A percentile compares a stretch with the other conserved stretches of the same genome.
Conservation (phyloP, 1,284 basidiomycete genomes). For the Sporisorium exsertum region DNA sequence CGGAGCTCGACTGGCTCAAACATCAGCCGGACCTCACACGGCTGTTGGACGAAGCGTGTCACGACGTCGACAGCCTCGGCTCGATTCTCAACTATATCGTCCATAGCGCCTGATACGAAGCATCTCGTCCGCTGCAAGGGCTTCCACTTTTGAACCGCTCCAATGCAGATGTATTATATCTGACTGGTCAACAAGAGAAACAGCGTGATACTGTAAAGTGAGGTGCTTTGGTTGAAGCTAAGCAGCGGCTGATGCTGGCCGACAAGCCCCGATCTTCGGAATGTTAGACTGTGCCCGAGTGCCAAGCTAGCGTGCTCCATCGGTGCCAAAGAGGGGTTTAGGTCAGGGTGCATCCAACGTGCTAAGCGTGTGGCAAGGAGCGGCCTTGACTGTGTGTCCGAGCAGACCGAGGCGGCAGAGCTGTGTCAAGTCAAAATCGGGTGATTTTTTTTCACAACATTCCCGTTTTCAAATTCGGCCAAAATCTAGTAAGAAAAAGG, state of each 20-base stretch:
- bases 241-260: too few species aligned
- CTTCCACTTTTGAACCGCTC: too few species aligned
- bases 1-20: conserved; percentile 39
- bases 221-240: too few species aligned
- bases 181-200: too few species aligned
- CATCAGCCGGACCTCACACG: conserved; percentile 31
- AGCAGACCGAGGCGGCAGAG: not conserved
- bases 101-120: conserved; percentile 25
- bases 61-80: conserved; percentile 44
- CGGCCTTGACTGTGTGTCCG: too few species aligned
- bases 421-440: not conserved
- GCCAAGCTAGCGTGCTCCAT: too few species aligned
- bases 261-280: too few species aligned
- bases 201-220: too few species aligned
- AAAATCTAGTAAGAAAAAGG: too few species aligned
- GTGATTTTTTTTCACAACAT: not conserved
- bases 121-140: not conserved
- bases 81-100: conserved; percentile 41
- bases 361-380: not conserved
- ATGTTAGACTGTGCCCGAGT: not conserved
- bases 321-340: not conserved
- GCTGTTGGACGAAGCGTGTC: conserved; percentile 41
- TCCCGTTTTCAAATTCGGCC: not conserved
- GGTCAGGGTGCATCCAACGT: not conserved
- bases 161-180: too few species aligned